Conservation (phyloP, 106 monocot species). For the Hemerocallis citrina region DNA sequence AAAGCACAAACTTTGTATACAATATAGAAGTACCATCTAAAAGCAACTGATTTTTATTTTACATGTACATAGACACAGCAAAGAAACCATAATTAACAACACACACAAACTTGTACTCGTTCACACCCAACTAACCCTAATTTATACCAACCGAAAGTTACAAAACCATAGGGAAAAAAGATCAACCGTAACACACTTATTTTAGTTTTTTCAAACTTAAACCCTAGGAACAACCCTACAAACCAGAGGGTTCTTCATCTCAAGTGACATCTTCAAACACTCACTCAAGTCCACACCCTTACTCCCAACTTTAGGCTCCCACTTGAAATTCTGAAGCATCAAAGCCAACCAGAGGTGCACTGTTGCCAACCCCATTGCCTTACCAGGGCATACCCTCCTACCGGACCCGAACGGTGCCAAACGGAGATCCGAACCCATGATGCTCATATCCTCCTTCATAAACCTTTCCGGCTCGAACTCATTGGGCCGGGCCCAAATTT, state of each 20-base stretch:
- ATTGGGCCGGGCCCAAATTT: background rate
- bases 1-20: too few relatives aligned
- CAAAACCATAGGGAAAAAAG: conserved; percentile 4
- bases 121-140: too few relatives aligned
- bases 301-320: background rate
- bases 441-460: conserved; percentile 4
- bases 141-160: too few relatives aligned
- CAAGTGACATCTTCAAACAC: conserved; percentile 17
- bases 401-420: conserved; percentile 21
- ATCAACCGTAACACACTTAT: background rate
- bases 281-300: conserved; percentile 12
- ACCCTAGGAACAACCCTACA: conserved; percentile 11
- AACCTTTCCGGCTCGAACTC: conserved; percentile 20
- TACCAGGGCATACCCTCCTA: conserved; percentile 24
- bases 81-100: too few relatives aligned
- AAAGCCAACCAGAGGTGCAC: conserved; percentile 26
- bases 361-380: conserved; percentile 19
- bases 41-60: too few relatives aligned
- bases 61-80: too few relatives aligned
- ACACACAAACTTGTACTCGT: too few relatives aligned
- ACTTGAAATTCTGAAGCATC: conserved; percentile 17
- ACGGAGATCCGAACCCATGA: conserved; percentile 15
- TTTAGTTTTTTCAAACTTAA: too few relatives aligned
- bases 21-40: too few relatives aligned
- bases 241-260: conserved; percentile 20